These are phyloP conservation scores for Parastagonospora avenae DNA, from an alignment of 2,329 filamentous ascomycete genomes.

Conservation along the genomic window DNA sequence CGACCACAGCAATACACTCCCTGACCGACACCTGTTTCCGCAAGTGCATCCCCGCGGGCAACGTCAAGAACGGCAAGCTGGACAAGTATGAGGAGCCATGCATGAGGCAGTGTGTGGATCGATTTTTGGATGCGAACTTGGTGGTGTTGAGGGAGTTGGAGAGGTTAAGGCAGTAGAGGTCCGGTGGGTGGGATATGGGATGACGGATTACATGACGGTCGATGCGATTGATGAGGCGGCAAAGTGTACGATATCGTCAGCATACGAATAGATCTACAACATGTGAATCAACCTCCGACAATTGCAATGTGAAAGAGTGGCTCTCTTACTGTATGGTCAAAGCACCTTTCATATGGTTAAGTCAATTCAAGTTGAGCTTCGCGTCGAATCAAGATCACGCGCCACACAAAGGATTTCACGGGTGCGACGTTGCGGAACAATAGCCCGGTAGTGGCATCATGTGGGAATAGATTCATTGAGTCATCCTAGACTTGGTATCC, in stretches of 20 bases:
- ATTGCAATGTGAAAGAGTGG: no score
- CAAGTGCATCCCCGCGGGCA: conserved; percentile 81
- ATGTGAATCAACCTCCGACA: neutral
- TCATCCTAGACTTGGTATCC: conserved; percentile 44
- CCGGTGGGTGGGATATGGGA: neutral
- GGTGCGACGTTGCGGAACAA: neutral
- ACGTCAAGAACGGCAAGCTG: conserved; percentile 72
- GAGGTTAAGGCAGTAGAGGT: conserved; percentile 51
- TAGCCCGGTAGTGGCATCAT: conserved; percentile 31
- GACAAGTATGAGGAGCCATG: conserved; percentile 81
- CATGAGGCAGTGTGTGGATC: conserved; percentile 88
- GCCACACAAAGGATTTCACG: neutral
- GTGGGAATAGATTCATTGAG: conserved; percentile 44
- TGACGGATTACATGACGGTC: neutral
- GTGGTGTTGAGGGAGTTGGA: conserved; percentile 86
- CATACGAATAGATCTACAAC: conserved; percentile 1
- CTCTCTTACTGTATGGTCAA: no score
- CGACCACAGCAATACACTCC: conserved; percentile 65
- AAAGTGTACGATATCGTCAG: conserved; percentile 16
- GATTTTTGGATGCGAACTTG: conserved; percentile 88
- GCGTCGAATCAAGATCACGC: neutral
- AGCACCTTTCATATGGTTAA: no score
- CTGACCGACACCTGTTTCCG: conserved; percentile 86
- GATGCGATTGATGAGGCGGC: neutral
- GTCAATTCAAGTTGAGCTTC: no score